phyloP scores from a whole-genome alignment of 352 stramenopile species.

The Phytopythium vexans region DNA sequence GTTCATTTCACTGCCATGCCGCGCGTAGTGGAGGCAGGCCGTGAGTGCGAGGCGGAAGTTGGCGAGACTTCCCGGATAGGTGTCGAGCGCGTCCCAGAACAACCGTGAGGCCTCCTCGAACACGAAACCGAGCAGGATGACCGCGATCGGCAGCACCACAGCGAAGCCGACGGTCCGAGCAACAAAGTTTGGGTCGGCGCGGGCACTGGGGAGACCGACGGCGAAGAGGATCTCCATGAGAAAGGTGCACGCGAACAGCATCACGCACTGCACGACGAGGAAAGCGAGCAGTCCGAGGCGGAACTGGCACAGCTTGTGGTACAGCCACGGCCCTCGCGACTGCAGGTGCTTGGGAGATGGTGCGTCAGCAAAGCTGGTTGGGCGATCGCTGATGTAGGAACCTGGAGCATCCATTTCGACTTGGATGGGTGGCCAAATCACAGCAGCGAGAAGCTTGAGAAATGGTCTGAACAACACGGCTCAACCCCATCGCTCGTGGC shows the following conservation, averaged over 20 bases:
- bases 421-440: no score
- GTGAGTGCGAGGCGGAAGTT: constrained; percentile 82
- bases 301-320: constrained; percentile 77
- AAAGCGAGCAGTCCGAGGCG: constrained; percentile 84
- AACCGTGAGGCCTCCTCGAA: constrained; percentile 80
- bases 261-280: constrained; percentile 83
- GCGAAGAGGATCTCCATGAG: constrained; percentile 89
- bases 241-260: constrained; percentile 87
- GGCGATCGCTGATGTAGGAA: no score
- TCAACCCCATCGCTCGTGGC: no score
- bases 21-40: constrained; percentile 81
- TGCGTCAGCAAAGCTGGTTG: no score
- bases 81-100: constrained; percentile 82
- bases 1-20: constrained; percentile 72
- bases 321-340: constrained; percentile 24
- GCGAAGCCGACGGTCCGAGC: constrained; percentile 65
- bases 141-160: constrained; percentile 56
- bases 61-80: constrained; percentile 66
- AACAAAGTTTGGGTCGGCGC: constrained; percentile 62
- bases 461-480: no score
- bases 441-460: no score
- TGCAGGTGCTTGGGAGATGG: no score
- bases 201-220: constrained; percentile 76
- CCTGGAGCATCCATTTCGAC: no score
- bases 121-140: constrained; percentile 78